A percentile compares a stretch with the other conserved stretches of the same genome.
Conservation (phyloP, 129 eudicot species). For the Escallonia rubra region DNA sequence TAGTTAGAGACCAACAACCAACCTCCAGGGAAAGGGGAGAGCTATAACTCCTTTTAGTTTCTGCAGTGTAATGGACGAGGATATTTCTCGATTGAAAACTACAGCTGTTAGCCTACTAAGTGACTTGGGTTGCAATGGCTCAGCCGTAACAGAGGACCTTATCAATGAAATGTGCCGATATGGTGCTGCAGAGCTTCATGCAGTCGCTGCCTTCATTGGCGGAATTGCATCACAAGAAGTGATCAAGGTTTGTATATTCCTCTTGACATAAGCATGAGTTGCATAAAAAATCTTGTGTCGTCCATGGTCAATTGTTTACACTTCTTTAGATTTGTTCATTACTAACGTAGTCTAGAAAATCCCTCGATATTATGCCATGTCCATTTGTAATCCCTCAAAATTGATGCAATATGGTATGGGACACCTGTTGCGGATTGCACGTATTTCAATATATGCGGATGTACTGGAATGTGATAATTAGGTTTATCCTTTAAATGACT, state of each 20-base stretch:
- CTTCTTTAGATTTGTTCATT: not conserved
- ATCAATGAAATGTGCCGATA: slow-evolving; percentile 92
- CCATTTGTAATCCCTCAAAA: not conserved
- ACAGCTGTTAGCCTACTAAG: slow-evolving; percentile 67
- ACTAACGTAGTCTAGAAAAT: not conserved
- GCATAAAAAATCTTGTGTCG: not conserved
- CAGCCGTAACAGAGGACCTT: slow-evolving; percentile 84
- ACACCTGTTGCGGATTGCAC: too few relatives aligned
- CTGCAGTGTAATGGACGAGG: slow-evolving; percentile 87
- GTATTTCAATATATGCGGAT: too few relatives aligned
- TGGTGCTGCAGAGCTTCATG: slow-evolving; percentile 96
- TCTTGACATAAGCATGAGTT: not conserved
- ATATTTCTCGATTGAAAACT: slow-evolving; percentile 81
- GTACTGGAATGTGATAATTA: too few relatives aligned
- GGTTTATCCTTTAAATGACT: too few relatives aligned
- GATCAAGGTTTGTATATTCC: slow-evolving; percentile 57
- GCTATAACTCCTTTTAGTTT: not conserved
- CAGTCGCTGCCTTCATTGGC: slow-evolving; percentile 84
- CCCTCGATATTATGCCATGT: not conserved
- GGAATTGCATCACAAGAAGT: slow-evolving; percentile 98
- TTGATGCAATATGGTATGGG: too few relatives aligned
- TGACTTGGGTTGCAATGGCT: slow-evolving; percentile 89
- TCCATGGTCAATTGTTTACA: not conserved
- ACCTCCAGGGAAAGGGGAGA: too few relatives aligned
- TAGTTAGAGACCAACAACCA: too few relatives aligned